Percentiles rank a stretch among this genome's conserved stretches.
phyloP scores from a whole-genome alignment of 495 filamentous ascomycete genomes.

The Tuber brumale region DNA sequence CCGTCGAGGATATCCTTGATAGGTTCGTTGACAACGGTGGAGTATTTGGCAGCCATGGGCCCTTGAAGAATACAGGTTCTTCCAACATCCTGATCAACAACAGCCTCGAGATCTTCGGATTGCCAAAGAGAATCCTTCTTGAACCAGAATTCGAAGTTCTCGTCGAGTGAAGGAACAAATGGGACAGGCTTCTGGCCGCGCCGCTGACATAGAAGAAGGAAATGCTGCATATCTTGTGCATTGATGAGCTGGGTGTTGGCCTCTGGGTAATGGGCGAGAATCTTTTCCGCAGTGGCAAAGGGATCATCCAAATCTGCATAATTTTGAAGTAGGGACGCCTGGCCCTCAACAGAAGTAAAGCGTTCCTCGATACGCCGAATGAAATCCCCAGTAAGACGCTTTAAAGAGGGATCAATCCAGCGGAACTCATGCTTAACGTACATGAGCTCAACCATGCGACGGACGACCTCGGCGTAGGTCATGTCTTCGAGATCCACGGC shows the following conservation, averaged over 20 bases:
- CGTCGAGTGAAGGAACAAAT: slow-evolving; percentile 87
- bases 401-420: slow-evolving; percentile 87
- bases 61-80: slow-evolving; percentile 93
- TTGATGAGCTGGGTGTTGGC: slow-evolving; percentile 87
- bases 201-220: slow-evolving; percentile 85
- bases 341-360: slow-evolving; percentile 61
- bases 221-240: slow-evolving; percentile 94
- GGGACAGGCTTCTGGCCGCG: slow-evolving; percentile 93
- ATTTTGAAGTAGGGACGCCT: slow-evolving; percentile 72
- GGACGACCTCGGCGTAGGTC: slow-evolving; percentile 90
- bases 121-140: slow-evolving; percentile 99
- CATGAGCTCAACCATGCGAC: slow-evolving; percentile 91
- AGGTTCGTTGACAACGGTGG: slow-evolving; percentile 79
- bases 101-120: slow-evolving; percentile 91
- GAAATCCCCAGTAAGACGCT: slow-evolving; percentile 80
- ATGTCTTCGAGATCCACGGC: slow-evolving; percentile 94
- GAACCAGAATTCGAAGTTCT: slow-evolving; percentile 96
- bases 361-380: slow-evolving; percentile 93
- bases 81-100: slow-evolving; percentile 90
- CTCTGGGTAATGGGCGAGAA: slow-evolving; percentile 76
- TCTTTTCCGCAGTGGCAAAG: slow-evolving; percentile 64
- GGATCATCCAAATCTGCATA: slow-evolving; percentile 83
- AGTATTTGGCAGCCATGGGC: slow-evolving; percentile 87
- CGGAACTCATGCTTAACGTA: slow-evolving; percentile 88
- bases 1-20: slow-evolving; percentile 87